Conservation (phyloP, 306 rosid species). For the Lathyrus tuberosus region DNA sequence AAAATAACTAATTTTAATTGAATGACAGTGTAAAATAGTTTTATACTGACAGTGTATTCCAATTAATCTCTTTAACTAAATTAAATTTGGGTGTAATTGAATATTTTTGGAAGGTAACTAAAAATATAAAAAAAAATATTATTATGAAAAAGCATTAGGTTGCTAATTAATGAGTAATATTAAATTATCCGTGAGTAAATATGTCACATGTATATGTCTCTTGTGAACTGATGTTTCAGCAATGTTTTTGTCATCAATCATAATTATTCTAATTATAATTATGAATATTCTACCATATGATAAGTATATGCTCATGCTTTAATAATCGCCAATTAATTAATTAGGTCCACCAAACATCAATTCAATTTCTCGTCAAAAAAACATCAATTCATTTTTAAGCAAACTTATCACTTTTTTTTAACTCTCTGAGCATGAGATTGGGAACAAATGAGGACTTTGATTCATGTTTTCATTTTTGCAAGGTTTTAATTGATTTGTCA, state of each 20-base stretch:
- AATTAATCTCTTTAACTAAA: too few relatives aligned
- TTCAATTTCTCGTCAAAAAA: constrained; percentile 13
- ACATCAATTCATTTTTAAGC: constrained; percentile 27
- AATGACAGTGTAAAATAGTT: too few relatives aligned
- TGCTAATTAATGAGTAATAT: constrained; percentile 14
- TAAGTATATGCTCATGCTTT: constrained; percentile 40
- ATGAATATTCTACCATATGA: constrained; percentile 35
- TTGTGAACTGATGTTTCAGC: constrained; percentile 31
- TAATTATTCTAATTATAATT: constrained; percentile 37
- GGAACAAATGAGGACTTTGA: too few relatives aligned
- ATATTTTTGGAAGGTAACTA: too few relatives aligned
- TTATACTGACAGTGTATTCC: too few relatives aligned
- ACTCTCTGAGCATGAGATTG: too few relatives aligned
- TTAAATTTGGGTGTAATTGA: too few relatives aligned
- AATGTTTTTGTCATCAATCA: constrained; percentile 34
- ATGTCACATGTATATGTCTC: constrained; percentile 51
- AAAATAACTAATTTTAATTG: too few relatives aligned
- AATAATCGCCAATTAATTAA: constrained; percentile 31
- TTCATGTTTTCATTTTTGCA: too few relatives aligned
- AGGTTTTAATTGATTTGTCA: too few relatives aligned
- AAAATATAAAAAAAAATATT: too few relatives aligned
- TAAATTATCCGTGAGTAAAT: constrained; percentile 40
- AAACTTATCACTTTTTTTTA: background rate
- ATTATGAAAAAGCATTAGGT: too few relatives aligned
- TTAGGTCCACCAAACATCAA: constrained; percentile 24